Percentiles rank a stretch among this genome's conserved stretches.
Evolutionary conservation across 2,329 filamentous ascomycete species (phyloP).

Genomic region (Gyromitra esculenta): DNA sequence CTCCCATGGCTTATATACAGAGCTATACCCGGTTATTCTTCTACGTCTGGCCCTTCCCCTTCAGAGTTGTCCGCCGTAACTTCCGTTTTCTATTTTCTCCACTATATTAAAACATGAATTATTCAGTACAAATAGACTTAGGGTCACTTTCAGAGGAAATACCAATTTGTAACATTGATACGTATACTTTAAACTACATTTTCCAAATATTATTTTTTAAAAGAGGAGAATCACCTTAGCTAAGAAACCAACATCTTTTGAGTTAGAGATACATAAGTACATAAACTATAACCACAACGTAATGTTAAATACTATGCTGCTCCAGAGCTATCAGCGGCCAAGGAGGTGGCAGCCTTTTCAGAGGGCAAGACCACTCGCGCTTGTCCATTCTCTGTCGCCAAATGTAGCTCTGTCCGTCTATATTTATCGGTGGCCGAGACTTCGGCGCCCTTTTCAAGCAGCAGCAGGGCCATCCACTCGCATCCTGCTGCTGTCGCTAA

Average conservation of each 20-base stretch:
- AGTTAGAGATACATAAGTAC: not conserved
- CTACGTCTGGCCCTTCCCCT: too few relatives aligned
- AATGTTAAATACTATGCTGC: not conserved
- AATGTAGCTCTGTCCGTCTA: not conserved
- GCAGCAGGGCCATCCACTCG: not conserved
- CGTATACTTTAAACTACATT: too few relatives aligned
- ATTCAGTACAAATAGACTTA: too few relatives aligned
- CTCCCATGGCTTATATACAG: too few relatives aligned
- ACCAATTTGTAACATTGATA: too few relatives aligned
- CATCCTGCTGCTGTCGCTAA: not conserved
- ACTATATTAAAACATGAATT: too few relatives aligned
- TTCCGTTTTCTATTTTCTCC: too few relatives aligned
- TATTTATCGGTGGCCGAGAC: not conserved
- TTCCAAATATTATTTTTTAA: too few relatives aligned
- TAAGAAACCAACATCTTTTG: not conserved
- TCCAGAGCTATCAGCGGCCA: not conserved
- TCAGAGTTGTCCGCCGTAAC: too few relatives aligned
- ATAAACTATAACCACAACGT: not conserved
- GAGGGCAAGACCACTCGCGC: not conserved
- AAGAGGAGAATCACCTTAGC: too few relatives aligned
- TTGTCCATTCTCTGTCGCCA: not conserved
- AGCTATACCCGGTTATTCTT: too few relatives aligned
- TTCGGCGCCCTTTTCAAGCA: conserved; percentile 4
- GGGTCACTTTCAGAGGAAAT: too few relatives aligned
- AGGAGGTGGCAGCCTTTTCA: not conserved